phyloP scores from a whole-genome alignment of 441 rosid genomes.

The Populus trichocarpa region DNA sequence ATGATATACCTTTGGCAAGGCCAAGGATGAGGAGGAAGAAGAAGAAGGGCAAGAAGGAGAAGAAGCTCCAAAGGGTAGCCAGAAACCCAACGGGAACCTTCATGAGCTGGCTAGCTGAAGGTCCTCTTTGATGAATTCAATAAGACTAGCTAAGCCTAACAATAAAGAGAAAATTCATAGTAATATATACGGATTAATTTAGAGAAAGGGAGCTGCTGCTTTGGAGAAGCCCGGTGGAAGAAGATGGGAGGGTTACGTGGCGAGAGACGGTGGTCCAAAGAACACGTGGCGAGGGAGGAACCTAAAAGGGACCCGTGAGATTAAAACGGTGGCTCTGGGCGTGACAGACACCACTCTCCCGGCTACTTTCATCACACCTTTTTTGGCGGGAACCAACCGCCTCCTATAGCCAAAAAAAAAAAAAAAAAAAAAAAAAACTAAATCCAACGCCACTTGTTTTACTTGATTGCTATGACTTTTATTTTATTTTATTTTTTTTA shows the following conservation, averaged over 20 bases:
- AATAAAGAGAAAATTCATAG: background rate
- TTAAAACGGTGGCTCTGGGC: background rate
- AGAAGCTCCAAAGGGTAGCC: constrained; percentile 65
- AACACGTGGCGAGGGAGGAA: constrained; percentile 30
- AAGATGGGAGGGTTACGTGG: constrained; percentile 30
- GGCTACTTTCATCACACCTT: background rate
- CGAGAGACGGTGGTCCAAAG: constrained; percentile 13
- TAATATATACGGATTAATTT: background rate
- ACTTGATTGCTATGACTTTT: no score
- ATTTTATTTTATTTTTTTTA: no score
- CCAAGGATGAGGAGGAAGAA: constrained; percentile 58
- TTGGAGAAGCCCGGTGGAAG: background rate
- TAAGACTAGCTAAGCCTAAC: no score
- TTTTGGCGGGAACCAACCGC: constrained; percentile 40
- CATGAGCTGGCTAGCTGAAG: constrained; percentile 27
- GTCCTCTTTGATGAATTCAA: no score
- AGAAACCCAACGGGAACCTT: constrained; percentile 61
- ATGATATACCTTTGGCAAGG: constrained; percentile 52
- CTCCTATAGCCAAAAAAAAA: background rate
- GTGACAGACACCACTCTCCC: no score
- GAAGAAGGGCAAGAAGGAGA: constrained; percentile 73
- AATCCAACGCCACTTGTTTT: no score
- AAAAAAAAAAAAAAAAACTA: no score
- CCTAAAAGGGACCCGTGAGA: background rate
- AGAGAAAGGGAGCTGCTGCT: background rate